Conservation (phyloP, 2,329 filamentous ascomycete genomes). For the Neonectria hederae region DNA sequence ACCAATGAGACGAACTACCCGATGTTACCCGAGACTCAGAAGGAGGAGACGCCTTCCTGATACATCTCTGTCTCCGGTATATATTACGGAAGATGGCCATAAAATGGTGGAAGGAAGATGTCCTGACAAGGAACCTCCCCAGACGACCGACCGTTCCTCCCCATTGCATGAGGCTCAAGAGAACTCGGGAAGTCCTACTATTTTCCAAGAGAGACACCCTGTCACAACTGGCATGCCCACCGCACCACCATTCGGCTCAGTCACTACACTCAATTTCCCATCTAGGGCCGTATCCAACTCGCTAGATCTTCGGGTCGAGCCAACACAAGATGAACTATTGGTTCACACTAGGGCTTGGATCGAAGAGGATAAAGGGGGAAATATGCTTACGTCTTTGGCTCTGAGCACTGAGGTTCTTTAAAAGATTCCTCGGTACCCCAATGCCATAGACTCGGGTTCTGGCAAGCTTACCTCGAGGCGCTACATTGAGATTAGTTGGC, state of each 20-base stretch:
- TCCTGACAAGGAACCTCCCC: neutral
- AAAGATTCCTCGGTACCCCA: neutral
- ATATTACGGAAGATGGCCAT: neutral
- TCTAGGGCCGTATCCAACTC: neutral
- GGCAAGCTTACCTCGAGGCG: neutral
- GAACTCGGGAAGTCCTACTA: neutral
- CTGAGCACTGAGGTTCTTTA: neutral
- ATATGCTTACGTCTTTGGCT: neutral
- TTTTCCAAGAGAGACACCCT: neutral
- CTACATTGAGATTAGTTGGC: neutral
- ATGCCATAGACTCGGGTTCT: neutral
- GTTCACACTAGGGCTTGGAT: neutral
- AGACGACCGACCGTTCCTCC: neutral
- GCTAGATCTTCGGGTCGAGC: too few species aligned
- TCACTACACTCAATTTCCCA: neutral
- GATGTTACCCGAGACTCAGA: too few species aligned
- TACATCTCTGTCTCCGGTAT: neutral
- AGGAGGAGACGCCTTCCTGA: neutral
- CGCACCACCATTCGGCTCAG: neutral
- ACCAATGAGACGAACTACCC: neutral
- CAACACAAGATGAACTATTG: neutral
- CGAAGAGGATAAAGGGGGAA: neutral
- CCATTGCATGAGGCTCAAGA: neutral
- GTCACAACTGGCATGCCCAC: neutral
- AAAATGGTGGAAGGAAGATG: neutral